Conservation (phyloP, 768 basidiomycete species). For the Tricholoma sp. region DNA sequence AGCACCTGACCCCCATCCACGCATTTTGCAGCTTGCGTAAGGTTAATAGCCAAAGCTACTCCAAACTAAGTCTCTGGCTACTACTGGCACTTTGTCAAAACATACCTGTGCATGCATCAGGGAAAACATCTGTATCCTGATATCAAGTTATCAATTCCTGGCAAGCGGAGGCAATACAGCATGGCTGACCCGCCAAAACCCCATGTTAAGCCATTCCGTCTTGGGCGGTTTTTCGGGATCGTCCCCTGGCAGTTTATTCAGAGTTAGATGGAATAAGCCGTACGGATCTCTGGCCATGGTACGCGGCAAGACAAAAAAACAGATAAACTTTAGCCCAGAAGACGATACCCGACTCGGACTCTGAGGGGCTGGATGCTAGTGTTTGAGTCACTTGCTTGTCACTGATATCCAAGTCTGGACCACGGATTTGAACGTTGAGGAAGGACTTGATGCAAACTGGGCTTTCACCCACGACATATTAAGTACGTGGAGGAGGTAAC, state of each 20-base stretch:
- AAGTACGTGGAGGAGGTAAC: too few relatives aligned
- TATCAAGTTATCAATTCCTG: background rate
- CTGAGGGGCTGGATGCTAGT: too few relatives aligned
- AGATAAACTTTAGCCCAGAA: background rate
- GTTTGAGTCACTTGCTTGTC: too few relatives aligned
- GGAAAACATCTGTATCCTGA: slow-evolving; percentile 46
- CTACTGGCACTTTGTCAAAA: background rate
- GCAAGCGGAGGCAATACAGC: background rate
- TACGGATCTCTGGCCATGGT: slow-evolving; percentile 41
- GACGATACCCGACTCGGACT: too few relatives aligned
- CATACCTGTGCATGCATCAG: slow-evolving; percentile 56
- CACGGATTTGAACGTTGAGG: too few relatives aligned
- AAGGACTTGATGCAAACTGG: too few relatives aligned
- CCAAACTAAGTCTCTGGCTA: background rate
- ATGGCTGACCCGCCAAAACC: slow-evolving; percentile 54
- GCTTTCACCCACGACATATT: too few relatives aligned
- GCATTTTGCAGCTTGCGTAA: slow-evolving; percentile 38
- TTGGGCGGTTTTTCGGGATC: slow-evolving; percentile 24
- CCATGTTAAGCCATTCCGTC: slow-evolving; percentile 73
- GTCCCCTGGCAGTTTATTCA: slow-evolving; percentile 41
- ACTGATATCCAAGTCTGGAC: too few relatives aligned
- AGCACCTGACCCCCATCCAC: slow-evolving; percentile 42
- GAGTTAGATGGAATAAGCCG: slow-evolving; percentile 49
- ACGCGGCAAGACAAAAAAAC: background rate
- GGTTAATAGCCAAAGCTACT: slow-evolving; percentile 44